Base-by-base conservation (phyloP, 768 basidiomycete species). In the Crucibulum laeve region DNA sequence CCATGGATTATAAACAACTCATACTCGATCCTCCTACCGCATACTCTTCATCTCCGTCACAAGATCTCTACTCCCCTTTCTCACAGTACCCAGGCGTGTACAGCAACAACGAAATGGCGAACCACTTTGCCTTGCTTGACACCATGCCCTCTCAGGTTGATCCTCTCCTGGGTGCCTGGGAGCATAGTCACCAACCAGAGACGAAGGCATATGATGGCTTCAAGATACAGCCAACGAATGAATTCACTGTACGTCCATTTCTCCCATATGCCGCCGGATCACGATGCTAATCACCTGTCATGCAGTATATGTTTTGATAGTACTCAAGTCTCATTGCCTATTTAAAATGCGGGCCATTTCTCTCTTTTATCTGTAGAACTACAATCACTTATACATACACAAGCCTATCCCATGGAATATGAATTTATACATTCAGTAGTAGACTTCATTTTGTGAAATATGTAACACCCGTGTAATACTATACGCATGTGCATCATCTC, bases 61-160 rank as follows among this genome's bases (percentile, higher is more conserved):
- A 51, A 26, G 58, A 62, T 7, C 25, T 48, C 17, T 56, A 55
- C 33, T 38, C 57, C 21, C 30, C 59, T 2, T 67, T 57, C 48
- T 51, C 61, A 8, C 66, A 66, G 28, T 60, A 53, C 43, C 56
- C 60, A 15, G 53, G 56, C 5, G 47, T 57, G 17, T 58, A 63
- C 47, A 47, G 51, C 14, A 49, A 53, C 26, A 59, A 53, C 46
- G 64, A 66, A 25, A 45, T 57, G 18, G 44, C 59, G 19, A 61
- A 56, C 43, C 67, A 69, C 25, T 61, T 65, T 43, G 30, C 59
- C 10, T 43, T 65, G 19, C 64, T 67, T 38, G 66, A 67, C 15
- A 35, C 45, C 19, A 47, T 53, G 15, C 57, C 54, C 25, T 28
- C 49, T 37, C 60, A 63, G 39, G 54, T 61, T 17, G 60, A 57